Percentiles rank a stretch among this genome's conserved stretches.
phyloP scores from a whole-genome alignment of 352 stramenopile species.

The Pythium dissimile region DNA sequence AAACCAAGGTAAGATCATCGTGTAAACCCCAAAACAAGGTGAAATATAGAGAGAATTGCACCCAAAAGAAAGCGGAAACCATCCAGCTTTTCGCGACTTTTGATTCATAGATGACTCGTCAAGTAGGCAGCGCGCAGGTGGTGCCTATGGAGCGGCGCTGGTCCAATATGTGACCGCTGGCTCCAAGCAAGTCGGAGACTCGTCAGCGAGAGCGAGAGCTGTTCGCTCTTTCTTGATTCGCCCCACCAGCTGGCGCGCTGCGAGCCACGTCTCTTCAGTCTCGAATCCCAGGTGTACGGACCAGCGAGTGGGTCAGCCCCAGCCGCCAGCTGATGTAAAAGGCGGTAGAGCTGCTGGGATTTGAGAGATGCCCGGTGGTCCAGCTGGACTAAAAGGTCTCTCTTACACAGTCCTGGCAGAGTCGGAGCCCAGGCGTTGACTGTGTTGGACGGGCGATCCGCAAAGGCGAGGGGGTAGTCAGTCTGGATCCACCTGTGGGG shows the following conservation, averaged over 20 bases:
- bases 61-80: too few species aligned
- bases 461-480: neutral
- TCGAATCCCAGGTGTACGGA: neutral
- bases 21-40: constrained; percentile 1
- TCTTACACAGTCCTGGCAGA: constrained; percentile 5
- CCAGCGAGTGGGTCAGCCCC: neutral
- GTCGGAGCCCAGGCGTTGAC: neutral
- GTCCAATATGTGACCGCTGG: neutral
- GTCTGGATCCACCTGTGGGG: too few species aligned
- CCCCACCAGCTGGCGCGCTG: neutral
- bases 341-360: neutral
- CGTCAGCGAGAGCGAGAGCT: neutral
- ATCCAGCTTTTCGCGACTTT: too few species aligned
- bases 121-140: too few species aligned
- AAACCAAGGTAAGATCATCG: constrained; percentile 7
- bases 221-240: neutral
- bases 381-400: neutral
- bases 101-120: too few species aligned
- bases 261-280: neutral
- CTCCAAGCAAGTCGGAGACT: too few species aligned
- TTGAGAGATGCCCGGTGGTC: neutral
- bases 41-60: too few species aligned
- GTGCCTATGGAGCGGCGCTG: too few species aligned
- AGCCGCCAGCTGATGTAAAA: neutral
- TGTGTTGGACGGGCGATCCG: neutral